These are phyloP conservation scores for Epichloe gansuensis DNA, from an alignment of 2,329 filamentous ascomycete genomes.

Conservation along the genomic window DNA sequence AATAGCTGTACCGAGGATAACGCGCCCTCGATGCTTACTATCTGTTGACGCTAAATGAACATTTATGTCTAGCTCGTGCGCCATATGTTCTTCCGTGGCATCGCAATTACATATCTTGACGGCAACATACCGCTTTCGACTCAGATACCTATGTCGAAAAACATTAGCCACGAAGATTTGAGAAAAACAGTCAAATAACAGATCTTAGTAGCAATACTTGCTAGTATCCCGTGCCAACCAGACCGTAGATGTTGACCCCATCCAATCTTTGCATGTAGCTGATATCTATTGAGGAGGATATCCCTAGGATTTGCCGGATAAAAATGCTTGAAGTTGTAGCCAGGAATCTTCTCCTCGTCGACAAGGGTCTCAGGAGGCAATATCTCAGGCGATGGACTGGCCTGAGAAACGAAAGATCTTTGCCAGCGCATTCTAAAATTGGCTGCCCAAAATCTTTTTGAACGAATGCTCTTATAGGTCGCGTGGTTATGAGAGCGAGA, in stretches of 20 bases:
- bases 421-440: too few species aligned
- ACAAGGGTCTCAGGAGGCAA: constrained; percentile 4
- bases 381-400: too few species aligned
- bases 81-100: constrained; percentile 10
- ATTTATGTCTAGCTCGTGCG: constrained; percentile 11
- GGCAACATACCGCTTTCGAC: constrained; percentile 10
- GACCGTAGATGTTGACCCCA: constrained; percentile 26
- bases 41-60: background rate
- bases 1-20: constrained; percentile 18
- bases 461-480: too few species aligned
- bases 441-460: too few species aligned
- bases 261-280: constrained; percentile 23
- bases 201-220: background rate
- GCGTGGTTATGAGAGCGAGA: too few species aligned
- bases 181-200: background rate
- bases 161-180: background rate
- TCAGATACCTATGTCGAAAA: background rate
- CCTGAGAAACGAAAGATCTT: too few species aligned
- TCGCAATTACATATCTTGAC: constrained; percentile 14
- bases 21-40: constrained; percentile 16
- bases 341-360: constrained; percentile 14
- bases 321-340: constrained; percentile 14
- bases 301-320: constrained; percentile 21
- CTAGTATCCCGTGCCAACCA: constrained; percentile 19
- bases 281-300: constrained; percentile 20